Conservation (phyloP, 2,329 filamentous ascomycete genomes). For the Graphilbum sp. region DNA sequence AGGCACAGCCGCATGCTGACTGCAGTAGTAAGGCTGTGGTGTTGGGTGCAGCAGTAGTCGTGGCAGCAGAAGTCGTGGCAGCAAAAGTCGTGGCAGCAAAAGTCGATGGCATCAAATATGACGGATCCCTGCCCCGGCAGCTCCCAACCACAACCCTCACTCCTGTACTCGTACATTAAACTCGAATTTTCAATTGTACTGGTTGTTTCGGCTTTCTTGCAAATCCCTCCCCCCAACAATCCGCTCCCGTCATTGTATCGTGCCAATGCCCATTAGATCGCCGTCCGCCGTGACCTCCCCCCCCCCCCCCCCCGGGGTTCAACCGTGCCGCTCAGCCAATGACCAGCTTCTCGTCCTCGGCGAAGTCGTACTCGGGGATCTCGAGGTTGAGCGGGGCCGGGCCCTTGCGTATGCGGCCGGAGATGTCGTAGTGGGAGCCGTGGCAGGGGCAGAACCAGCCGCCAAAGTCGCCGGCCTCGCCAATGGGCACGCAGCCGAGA, state of each 20-base stretch:
- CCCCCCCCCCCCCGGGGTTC: neutral
- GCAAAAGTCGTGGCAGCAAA: no score
- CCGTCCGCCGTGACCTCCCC: no score
- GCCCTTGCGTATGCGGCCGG: conserved; percentile 92
- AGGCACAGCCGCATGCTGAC: no score
- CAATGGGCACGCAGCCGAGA: conserved; percentile 96
- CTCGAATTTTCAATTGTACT: neutral
- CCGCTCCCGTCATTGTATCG: neutral
- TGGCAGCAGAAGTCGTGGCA: no score
- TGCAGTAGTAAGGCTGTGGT: no score
- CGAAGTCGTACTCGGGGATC: conserved; percentile 84
- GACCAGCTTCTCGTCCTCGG: conserved; percentile 71
- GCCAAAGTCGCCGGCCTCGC: conserved; percentile 93
- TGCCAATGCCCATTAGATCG: neutral
- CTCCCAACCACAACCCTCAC: no score
- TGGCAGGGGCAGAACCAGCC: conserved; percentile 99
- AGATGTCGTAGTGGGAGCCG: conserved; percentile 99
- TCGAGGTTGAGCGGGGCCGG: conserved; percentile 96
- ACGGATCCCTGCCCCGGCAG: no score
- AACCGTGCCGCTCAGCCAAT: conserved; percentile 57
- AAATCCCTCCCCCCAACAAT: neutral
- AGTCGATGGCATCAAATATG: no score
- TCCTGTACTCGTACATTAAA: conserved; percentile 6
- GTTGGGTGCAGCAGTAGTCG: no score
- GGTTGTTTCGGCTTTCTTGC: neutral